A percentile compares a stretch with the other conserved stretches of the same genome.
phyloP scores from a whole-genome alignment of 176 grass and related monocot genomes.

The Poa annua region DNA sequence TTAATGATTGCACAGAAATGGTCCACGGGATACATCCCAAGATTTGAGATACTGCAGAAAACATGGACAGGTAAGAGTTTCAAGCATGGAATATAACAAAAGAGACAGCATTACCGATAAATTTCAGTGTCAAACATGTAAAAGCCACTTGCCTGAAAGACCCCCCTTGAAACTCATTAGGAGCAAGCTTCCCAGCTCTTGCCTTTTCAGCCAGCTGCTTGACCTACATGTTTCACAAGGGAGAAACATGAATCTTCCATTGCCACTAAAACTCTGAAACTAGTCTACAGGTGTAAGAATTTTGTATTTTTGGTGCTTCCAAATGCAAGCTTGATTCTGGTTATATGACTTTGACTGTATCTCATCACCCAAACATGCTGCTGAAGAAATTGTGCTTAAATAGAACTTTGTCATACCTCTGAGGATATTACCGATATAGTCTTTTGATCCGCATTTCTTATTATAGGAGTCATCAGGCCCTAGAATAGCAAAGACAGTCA shows the following conservation, averaged over 20 bases:
- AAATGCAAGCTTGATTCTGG: conserved; percentile 9
- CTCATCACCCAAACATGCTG: conserved; percentile 10
- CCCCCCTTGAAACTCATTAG: conserved; percentile 84
- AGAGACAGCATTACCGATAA: conserved; percentile 20
- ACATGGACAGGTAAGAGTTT: conserved; percentile 23
- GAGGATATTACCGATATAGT: conserved; percentile 90
- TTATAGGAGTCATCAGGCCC: conserved; percentile 98
- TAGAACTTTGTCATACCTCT: conserved; percentile 62
- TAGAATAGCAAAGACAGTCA: conserved; percentile 42
- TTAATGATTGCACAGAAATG: conserved; percentile 99
- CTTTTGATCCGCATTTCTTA: conserved; percentile 96
- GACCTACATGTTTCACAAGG: conserved; percentile 54
- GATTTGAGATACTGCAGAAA: conserved; percentile 90
- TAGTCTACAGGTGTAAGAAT: conserved; percentile 8
- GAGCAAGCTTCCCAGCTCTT: conserved; percentile 85
- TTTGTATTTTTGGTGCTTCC: conserved; percentile 26
- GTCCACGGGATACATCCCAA: conserved; percentile 97
- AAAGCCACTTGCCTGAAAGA: conserved; percentile 74
- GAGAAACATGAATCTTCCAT: conserved; percentile 7
- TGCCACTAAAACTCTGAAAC: conserved; percentile 11
- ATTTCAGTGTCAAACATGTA: conserved; percentile 17
- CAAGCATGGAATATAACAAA: conserved; percentile 24
- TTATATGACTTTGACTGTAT: conserved; percentile 14
- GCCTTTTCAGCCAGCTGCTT: conserved; percentile 94
- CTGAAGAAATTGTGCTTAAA: conserved; percentile 32